Percentiles rank a stretch among this genome's conserved stretches.
Evolutionary conservation across 2,329 filamentous ascomycete species (phyloP).

Genomic region (Aspergillus aculeatus): DNA sequence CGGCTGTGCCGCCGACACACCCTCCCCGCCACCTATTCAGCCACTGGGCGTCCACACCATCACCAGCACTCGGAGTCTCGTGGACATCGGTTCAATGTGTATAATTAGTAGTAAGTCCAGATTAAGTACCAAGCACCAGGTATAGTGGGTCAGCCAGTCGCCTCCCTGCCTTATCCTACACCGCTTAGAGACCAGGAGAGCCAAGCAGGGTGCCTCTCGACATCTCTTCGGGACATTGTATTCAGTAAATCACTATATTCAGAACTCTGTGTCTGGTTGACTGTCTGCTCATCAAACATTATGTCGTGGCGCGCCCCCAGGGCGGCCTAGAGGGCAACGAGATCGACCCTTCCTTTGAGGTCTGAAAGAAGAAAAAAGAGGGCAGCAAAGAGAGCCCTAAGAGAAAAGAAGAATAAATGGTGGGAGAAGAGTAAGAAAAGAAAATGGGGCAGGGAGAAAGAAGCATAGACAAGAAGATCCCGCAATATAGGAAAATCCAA

Average conservation of each 20-base stretch:
- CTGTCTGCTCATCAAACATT: slow-evolving; percentile 23
- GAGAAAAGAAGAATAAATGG: slow-evolving; percentile 9
- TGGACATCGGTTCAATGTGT: background rate
- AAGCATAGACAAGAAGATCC: background rate
- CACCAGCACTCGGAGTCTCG: background rate
- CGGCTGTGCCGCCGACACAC: background rate
- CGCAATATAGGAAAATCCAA: background rate
- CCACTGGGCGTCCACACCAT: slow-evolving; percentile 4
- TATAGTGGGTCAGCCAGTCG: slow-evolving; percentile 1
- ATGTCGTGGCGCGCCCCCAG: slow-evolving; percentile 19
- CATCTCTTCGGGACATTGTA: slow-evolving; percentile 7
- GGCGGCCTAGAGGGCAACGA: slow-evolving; percentile 9
- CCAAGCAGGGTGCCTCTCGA: background rate
- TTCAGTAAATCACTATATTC: slow-evolving; percentile 21
- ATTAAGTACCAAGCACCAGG: background rate
- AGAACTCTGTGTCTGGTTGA: slow-evolving; percentile 16
- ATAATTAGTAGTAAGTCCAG: background rate
- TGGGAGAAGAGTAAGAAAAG: slow-evolving; percentile 11
- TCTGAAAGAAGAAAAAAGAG: slow-evolving; percentile 10
- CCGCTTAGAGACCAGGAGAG: background rate
- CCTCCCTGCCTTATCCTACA: background rate
- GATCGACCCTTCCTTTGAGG: slow-evolving; percentile 11
- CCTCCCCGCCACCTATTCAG: background rate
- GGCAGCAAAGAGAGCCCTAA: slow-evolving; percentile 2
- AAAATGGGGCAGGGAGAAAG: slow-evolving; percentile 12